A percentile compares a stretch with the other conserved stretches of the same genome.
These are phyloP conservation scores for Ustilago vetiveriae DNA, from an alignment of 1,284 basidiomycete genomes.

Conservation along the genomic window DNA sequence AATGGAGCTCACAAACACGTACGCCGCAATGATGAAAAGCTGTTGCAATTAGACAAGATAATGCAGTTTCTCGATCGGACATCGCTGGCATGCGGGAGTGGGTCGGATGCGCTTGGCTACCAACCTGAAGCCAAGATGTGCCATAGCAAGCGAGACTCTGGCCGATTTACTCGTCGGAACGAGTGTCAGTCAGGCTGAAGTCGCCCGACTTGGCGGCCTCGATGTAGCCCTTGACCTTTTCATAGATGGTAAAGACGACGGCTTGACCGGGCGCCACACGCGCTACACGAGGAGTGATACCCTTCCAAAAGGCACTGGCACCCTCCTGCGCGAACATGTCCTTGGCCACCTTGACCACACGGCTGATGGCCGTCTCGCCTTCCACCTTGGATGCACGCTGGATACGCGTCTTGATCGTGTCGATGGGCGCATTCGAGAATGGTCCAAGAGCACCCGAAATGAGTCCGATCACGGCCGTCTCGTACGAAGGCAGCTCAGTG, in stretches of 20 bases:
- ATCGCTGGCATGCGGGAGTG: too few relatives aligned
- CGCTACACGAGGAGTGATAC: conserved; percentile 94
- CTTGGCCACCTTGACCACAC: conserved; percentile 80
- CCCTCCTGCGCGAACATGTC: conserved; percentile 97
- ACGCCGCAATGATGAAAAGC: too few relatives aligned
- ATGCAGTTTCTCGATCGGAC: too few relatives aligned
- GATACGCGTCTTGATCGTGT: conserved; percentile 88
- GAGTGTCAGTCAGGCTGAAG: conserved; percentile 53
- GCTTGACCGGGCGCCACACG: conserved; percentile 84
- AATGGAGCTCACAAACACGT: too few relatives aligned
- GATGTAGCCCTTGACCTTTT: conserved; percentile 65
- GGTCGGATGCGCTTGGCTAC: too few relatives aligned
- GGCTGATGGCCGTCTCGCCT: conserved; percentile 77
- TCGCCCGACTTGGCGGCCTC: conserved; percentile 62
- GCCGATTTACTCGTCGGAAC: conserved; percentile 58
- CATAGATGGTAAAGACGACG: conserved; percentile 70
- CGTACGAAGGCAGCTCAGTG: conserved; percentile 79
- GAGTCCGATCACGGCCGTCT: conserved; percentile 88
- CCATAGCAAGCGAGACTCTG: too few relatives aligned
- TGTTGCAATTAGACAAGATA: too few relatives aligned
- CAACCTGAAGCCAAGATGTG: not conserved
- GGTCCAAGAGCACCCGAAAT: conserved; percentile 97
- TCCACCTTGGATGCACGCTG: conserved; percentile 84
- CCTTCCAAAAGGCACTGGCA: conserved; percentile 79
- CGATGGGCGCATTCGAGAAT: conserved; percentile 93